Base-by-base conservation (phyloP, 2,329 filamentous ascomycete genomes). In the Aphanoascus verrucosus region DNA sequence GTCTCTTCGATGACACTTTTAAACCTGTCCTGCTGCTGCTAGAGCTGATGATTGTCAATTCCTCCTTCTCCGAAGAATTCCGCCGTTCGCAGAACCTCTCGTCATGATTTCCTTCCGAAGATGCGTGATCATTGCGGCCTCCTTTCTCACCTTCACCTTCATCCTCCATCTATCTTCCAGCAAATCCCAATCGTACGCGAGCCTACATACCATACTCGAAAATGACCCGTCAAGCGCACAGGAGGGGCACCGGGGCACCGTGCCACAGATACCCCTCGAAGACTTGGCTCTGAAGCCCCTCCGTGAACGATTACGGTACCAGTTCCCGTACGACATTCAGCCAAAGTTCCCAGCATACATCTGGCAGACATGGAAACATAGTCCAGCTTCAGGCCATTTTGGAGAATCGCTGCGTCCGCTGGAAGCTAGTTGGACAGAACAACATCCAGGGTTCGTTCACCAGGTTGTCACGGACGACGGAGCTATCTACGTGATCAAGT, bases 281-380 rank as follows among this genome's bases (percentile, higher is more conserved):
- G 85, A 91, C 67, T 77, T 87, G 65, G 81, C 82, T 55, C 80
- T 77, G 65, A 82, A 86, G 72, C 82, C 85, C 14, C 77, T 90
- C 51, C 76, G 85, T 79, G 74, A 95, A 59, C 80, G 93, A 72
- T 81, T 98, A 54, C 84, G 84, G 50, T 96, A 94, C 74, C 86
- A 94, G 62, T 97, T 93, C 70, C 88, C 90, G 17, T 98, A 97
- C 76, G 86, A 95, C 64, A 77, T 91, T 58, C 82, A 89, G 64
- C 71, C 77, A 61, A 94, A 91, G 69, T 97, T 97, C 69, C 93
- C 93, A 2, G 90, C 89, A 54, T 97, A 95, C 74, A 94, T 98
- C 65, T 98, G 93, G 93, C 93, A 98, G 76, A 98, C 93, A 12
- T 98, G 93, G 93, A 96, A 94, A 69, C 84, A 82, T 64, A 86